Conservation (phyloP, 257 asterid species). For the Eucommia ulmoides region DNA sequence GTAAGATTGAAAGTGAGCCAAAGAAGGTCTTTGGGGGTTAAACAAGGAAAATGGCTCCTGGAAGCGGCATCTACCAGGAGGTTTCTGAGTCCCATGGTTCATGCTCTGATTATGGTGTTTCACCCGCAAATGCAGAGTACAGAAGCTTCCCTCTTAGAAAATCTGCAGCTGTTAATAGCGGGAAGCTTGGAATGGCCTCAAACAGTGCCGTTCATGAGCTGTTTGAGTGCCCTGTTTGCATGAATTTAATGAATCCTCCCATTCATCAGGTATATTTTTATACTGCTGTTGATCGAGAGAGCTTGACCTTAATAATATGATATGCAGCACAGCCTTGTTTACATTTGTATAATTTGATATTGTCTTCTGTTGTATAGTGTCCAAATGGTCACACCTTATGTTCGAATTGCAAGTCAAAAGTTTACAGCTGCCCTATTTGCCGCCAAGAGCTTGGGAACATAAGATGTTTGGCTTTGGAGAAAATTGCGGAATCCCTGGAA, state of each 20-base stretch:
- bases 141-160: slow-evolving; percentile 37
- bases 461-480: slow-evolving; percentile 48
- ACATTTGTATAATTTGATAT: neutral
- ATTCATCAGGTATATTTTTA: slow-evolving; percentile 58
- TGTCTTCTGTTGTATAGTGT: slow-evolving; percentile 20
- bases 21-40: neutral
- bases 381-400: slow-evolving; percentile 57
- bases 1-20: neutral
- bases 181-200: slow-evolving; percentile 28
- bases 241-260: slow-evolving; percentile 66
- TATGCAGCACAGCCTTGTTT: neutral
- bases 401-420: slow-evolving; percentile 35
- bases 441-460: slow-evolving; percentile 46
- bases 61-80: slow-evolving; percentile 32
- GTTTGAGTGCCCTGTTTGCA: slow-evolving; percentile 67
- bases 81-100: slow-evolving; percentile 22
- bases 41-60: slow-evolving; percentile 41
- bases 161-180: slow-evolving; percentile 21
- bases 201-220: slow-evolving; percentile 64
- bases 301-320: neutral
- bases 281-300: neutral
- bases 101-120: slow-evolving; percentile 25
- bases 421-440: slow-evolving; percentile 39
- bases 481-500: slow-evolving; percentile 45
- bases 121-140: slow-evolving; percentile 35